Evolutionary conservation across 345 rosid genomes (phyloP).

Genomic region (Citrus sp.): DNA sequence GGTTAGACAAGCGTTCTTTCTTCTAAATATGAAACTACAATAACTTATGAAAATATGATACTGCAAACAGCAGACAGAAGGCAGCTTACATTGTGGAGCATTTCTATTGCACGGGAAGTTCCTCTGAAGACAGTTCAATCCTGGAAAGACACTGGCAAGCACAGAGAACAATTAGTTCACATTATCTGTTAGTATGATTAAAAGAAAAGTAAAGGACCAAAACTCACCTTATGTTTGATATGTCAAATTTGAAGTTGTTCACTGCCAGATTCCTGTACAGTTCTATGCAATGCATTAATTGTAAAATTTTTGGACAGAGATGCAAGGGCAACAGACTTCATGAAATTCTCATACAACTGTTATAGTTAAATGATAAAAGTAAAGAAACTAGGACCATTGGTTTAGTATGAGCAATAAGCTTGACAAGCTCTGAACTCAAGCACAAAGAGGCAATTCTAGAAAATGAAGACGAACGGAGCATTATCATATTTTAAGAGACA

Average conservation of each 20-base stretch:
- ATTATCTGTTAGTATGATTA: neutral
- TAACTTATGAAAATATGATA: neutral
- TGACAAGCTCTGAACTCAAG: too few species aligned
- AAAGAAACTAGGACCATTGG: neutral
- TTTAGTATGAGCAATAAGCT: neutral
- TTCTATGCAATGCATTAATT: neutral
- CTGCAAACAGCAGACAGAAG: neutral
- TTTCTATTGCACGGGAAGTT: slow-evolving; percentile 30
- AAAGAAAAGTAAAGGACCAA: neutral
- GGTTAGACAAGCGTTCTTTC: neutral
- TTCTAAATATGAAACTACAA: neutral
- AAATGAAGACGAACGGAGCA: slow-evolving; percentile 1
- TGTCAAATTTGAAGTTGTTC: slow-evolving; percentile 34
- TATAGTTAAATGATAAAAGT: too few species aligned
- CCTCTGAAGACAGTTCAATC: slow-evolving; percentile 37
- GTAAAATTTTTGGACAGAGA: neutral
- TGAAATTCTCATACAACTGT: neutral
- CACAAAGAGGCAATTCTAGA: neutral
- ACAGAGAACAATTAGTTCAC: neutral
- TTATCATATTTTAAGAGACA: slow-evolving; percentile 4
- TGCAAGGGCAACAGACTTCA: neutral
- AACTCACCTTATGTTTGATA: slow-evolving; percentile 23
- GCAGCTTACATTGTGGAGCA: slow-evolving; percentile 27
- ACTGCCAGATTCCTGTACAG: slow-evolving; percentile 33
- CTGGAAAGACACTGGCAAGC: slow-evolving; percentile 28